Evolutionary conservation across 352 stramenopile species (phyloP), one percentile per base, ranked within the genome.

Genomic region (Pythium coloratum): DNA sequence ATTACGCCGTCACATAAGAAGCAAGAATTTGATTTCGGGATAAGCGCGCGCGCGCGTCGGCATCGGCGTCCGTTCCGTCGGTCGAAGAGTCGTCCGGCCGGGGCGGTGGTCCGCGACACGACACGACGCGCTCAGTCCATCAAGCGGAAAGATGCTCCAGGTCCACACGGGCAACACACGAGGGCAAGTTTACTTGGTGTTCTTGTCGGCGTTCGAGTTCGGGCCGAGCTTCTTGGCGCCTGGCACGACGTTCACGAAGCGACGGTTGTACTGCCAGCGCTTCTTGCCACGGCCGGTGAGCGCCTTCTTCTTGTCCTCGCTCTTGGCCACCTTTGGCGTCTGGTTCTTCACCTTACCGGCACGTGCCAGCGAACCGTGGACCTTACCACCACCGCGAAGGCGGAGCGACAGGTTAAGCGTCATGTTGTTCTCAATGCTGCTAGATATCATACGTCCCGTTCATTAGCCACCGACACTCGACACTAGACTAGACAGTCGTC

Each of bases 271-370:
- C 88, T 99, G 97, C 87, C 99, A 98, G 84, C 98, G 92, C 94
- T 99, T 99, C 94, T 99, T 99, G 58, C 97, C 97, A 65, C 98
- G 96, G 77, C 98, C 98, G 62, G 90, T 96, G 65, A 98, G 95
- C 75, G 95, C 80, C 85, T 99, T 99, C 93, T 99, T 96, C 73
- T 79, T 98, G 78, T 98, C 97, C 83, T 99, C 98, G 85, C 98
- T 84, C 82, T 97, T 98, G 80, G 98, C 94, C 49, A 99, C 97
- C 95, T 99, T 99, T 74, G 97, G 98, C 55, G 98, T 99, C 87
- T 99, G 97, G 77, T 97, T 96, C 91, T 99, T 99, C 53, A 99
- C 97, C 90, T 99, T 99, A 96, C 98, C 98, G 82, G 98, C 98
- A 98, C 98, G 98, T 85, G 98, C 97, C 75, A 99, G 86, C 73